Evolutionary conservation across 495 filamentous ascomycete species (phyloP), one percentile per base, ranked within the genome.

Genomic region (Parathielavia hyrcaniae): DNA sequence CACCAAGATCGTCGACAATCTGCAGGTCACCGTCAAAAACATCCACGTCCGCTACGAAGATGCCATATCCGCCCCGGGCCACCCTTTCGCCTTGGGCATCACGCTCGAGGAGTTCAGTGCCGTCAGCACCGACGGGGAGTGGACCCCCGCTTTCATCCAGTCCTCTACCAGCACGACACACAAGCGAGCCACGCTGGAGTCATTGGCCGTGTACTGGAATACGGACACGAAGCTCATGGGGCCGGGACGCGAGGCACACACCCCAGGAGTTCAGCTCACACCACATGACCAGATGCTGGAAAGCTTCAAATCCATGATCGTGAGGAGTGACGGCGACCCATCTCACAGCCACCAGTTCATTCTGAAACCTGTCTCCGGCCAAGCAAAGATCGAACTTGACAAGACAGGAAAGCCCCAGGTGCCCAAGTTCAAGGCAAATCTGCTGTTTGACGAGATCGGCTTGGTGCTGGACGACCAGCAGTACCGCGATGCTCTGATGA

Each of bases 1-100:
- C 36, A 96, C 93, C 22, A 95, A 93, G 61, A 95, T 98, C 64
- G 88, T 97, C 61, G 92, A 98, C 76, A 98, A 98, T 67, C 79
- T 98, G 36, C 93, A 98, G 71, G 87, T 98, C 56, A 95, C 86
- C 22, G 86, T 98, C 69, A 97, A 95, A 79, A 97, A 97, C 67
- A 95, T 98, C 50, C 93, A 98, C 69, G 81, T 98, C 50, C 87
- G 93, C 59, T 98, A 97, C 71, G 93, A 98, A 70, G 93, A 98
- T 69, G 89, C 91, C n/a, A 87, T 97, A 61, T 90, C 91, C 40
- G 89, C 92, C 10, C 90, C 90, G 2, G 90, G 91, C 13, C 95
- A 98, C 70, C 91, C 95, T 1, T 98, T 98, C 67, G 89, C 93
- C 19, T 77, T 91, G 39, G 93, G 95, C 26, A 61, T 97, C 59